A percentile compares a stretch with the other conserved stretches of the same genome.
These are phyloP conservation scores for Macadamia tetraphylla DNA, from an alignment of 164 flowering plant species.

Conservation along the genomic window DNA sequence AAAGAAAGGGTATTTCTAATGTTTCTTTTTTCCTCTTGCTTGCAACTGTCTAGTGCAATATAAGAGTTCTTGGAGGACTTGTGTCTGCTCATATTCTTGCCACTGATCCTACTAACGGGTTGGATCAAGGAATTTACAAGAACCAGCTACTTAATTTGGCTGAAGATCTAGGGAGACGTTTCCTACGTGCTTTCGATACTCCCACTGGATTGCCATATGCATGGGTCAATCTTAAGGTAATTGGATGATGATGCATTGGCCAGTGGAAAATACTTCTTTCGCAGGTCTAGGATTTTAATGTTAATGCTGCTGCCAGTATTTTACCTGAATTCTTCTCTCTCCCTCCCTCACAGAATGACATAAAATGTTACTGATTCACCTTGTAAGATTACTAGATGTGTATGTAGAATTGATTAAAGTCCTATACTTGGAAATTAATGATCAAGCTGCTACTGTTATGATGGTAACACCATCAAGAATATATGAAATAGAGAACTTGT, in stretches of 20 bases:
- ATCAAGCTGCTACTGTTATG: background rate
- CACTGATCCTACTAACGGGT: conserved; percentile 80
- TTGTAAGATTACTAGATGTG: background rate
- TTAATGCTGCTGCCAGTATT: background rate
- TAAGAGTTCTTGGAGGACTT: conserved; percentile 99
- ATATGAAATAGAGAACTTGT: too few species aligned
- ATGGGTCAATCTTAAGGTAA: conserved; percentile 96
- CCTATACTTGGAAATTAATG: background rate
- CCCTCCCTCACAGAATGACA: background rate
- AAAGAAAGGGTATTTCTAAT: conserved; percentile 12
- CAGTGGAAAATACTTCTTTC: background rate
- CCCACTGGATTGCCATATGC: conserved; percentile 98
- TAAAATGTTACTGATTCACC: background rate
- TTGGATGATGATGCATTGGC: conserved; percentile 4
- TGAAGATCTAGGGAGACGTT: conserved; percentile 81
- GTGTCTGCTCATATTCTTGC: conserved; percentile 99
- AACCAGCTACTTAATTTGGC: conserved; percentile 80
- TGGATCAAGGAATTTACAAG: conserved; percentile 56
- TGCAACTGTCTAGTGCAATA: conserved; percentile 82
- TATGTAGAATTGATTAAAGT: background rate
- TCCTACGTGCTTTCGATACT: conserved; percentile 80
- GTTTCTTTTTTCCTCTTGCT: conserved; percentile 21
- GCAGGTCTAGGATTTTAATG: background rate
- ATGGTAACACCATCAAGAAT: background rate
- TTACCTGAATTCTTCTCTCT: too few species aligned